Percentiles rank a stretch among this genome's conserved stretches.
These are phyloP conservation scores for Auxenochlorella pyrenoidosa DNA, from an alignment of 139 green algal genomes.

Conservation along the genomic window DNA sequence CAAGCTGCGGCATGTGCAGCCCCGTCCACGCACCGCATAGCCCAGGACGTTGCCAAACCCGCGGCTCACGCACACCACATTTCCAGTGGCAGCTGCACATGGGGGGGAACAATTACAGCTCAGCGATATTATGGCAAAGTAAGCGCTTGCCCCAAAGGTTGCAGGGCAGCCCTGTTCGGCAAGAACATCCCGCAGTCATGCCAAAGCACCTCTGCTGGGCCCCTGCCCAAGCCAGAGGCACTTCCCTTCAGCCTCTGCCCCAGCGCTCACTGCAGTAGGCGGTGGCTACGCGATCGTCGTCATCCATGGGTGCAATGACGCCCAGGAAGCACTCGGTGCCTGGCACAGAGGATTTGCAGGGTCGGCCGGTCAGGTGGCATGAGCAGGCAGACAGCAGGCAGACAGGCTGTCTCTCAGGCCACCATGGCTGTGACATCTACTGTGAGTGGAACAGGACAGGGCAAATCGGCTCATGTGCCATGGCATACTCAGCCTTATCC, in stretches of 20 bases:
- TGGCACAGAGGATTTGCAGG: neutral
- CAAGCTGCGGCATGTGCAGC: no score
- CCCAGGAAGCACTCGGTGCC: conserved; percentile 24
- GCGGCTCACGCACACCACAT: conserved; percentile 47
- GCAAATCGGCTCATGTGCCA: no score
- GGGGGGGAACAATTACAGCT: neutral
- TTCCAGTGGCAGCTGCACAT: neutral
- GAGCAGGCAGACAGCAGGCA: no score
- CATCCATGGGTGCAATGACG: neutral
- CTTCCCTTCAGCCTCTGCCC: neutral
- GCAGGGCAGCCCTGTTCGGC: neutral
- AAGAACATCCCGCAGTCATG: neutral
- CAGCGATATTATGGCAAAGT: no score
- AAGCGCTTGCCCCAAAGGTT: no score
- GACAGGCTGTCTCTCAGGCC: no score
- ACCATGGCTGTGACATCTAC: no score
- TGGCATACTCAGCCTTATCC: no score
- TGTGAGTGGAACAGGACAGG: no score
- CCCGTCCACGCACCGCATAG: conserved; percentile 22
- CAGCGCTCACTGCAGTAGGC: conserved; percentile 1
- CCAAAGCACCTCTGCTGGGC: no score
- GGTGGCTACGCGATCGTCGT: conserved; percentile 1
- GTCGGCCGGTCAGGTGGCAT: neutral
- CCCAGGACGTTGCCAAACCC: conserved; percentile 60
- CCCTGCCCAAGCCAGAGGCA: no score